A percentile compares a stretch with the other conserved stretches of the same genome.
Conservation (phyloP, 2,329 filamentous ascomycete genomes). For the Immersiporthe knoxdaviesiana region DNA sequence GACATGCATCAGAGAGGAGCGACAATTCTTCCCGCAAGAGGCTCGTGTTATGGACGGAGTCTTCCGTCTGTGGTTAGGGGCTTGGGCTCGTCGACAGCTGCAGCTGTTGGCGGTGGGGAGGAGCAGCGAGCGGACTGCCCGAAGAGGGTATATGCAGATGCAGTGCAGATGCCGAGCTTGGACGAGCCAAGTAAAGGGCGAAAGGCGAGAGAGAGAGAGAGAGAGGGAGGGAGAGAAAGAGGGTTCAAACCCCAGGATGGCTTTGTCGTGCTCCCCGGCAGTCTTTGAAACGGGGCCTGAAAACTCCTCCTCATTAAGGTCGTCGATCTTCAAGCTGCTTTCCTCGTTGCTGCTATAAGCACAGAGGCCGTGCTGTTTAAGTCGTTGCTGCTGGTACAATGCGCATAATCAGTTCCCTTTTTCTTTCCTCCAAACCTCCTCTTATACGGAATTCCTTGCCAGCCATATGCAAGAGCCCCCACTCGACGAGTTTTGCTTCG, state of each 20-base stretch:
- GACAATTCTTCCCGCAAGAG: slow-evolving; percentile 43
- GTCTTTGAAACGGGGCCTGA: slow-evolving; percentile 27
- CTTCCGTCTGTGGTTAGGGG: slow-evolving; percentile 38
- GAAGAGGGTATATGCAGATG: slow-evolving; percentile 37
- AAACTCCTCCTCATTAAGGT: slow-evolving; percentile 20
- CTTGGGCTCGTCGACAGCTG: slow-evolving; percentile 41
- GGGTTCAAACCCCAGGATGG: slow-evolving; percentile 15
- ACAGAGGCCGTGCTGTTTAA: slow-evolving; percentile 22
- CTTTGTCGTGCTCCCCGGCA: slow-evolving; percentile 19
- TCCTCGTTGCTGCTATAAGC: slow-evolving; percentile 24
- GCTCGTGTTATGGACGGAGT: slow-evolving; percentile 24
- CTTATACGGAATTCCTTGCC: slow-evolving; percentile 16
- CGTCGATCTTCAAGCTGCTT: slow-evolving; percentile 24
- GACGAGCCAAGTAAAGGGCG: slow-evolving; percentile 16
- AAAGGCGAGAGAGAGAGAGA: slow-evolving; percentile 3
- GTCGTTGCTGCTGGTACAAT: slow-evolving; percentile 26
- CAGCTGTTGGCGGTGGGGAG: slow-evolving; percentile 34
- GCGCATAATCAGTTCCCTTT: slow-evolving; percentile 28
- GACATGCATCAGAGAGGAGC: slow-evolving; percentile 52
- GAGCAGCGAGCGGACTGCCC: slow-evolving; percentile 36
- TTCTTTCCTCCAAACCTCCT: slow-evolving; percentile 4
- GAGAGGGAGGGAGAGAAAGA: neutral
- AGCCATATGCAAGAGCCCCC: slow-evolving; percentile 5
- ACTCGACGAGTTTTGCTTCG: slow-evolving; percentile 2
- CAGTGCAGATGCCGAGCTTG: slow-evolving; percentile 26